phyloP scores from a whole-genome alignment of 2,329 filamentous ascomycete species.

The Penicillium nordicum region DNA sequence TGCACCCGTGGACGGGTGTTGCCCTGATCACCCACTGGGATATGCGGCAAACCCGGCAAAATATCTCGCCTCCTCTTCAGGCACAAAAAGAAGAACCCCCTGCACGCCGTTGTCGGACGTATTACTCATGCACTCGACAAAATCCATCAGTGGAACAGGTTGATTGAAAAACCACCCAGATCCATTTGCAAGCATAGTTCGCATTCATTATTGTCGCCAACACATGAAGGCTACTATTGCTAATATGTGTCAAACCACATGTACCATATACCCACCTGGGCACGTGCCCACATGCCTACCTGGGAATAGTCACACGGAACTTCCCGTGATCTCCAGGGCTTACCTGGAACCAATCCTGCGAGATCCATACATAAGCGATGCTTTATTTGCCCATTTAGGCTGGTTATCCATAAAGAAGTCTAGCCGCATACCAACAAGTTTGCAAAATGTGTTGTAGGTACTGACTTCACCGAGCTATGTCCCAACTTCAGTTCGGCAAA shows the following conservation, averaged over 20 bases:
- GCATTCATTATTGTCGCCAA: not conserved
- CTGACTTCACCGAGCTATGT: not conserved
- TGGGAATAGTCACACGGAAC: not conserved
- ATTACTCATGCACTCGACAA: not conserved
- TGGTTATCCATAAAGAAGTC: not conserved
- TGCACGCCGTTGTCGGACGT: not conserved
- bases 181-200: not conserved
- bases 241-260: not conserved
- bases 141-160: not conserved
- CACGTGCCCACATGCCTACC: not conserved
- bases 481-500: not conserved
- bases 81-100: not conserved
- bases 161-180: not conserved
- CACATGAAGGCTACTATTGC: not conserved
- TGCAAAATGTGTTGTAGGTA: not conserved
- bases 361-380: not conserved
- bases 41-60: not conserved
- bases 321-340: not conserved
- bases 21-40: not conserved
- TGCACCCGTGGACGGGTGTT: not conserved
- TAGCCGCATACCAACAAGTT: not conserved
- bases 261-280: not conserved
- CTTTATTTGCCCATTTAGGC: not conserved
- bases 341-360: not conserved
- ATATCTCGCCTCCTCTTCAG: not conserved